Evolutionary conservation across 176 grass and related monocot genomes (phyloP), one percentile per base, ranked within the genome.

Genomic region (Cenchrus fungigraminus): DNA sequence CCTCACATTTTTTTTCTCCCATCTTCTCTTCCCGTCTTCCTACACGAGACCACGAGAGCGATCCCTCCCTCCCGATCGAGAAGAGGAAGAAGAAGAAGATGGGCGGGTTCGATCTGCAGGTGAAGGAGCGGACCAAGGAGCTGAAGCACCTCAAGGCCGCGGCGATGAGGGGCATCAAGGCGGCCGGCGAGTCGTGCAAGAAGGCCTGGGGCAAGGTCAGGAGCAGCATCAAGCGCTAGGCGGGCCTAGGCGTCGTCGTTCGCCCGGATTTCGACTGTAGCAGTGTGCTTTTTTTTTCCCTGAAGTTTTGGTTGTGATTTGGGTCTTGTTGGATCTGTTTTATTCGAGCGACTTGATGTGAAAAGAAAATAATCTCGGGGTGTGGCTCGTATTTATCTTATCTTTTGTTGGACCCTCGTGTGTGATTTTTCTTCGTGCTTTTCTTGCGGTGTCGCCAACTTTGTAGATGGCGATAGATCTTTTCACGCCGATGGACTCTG

Each of bases 181-280:
- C 55, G 17, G 93, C 92, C 76, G 83, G 90, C 19, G 90, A 92
- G 52, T 86, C 88, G 25, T 90, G 88, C 93, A 95, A 90, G 88
- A 92, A 90, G 82, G 87, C 90, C 3, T 95, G 93, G 93, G 79
- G 68, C 82, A 95, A 92, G 93, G 75, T 95, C 83, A 92, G 85
- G 90, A 80, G 63, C 64, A 83, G 57, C 74, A 95, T 95, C 86
- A 92, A 58, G 85, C 90, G 90, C 83, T 92, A 85, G 88, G 25
- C 25, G 25, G 25, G 37, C 37, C 37, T 40, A 40, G 47, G 14
- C 62, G 25, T 63, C 55, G 40, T 40, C 6, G 25, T 9, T n/a
- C 10, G 3, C 2, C 15, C 2, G 8, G 42, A 1, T 56, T 29
- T 20, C 42, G n/a, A 13, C 74, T 5, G 5, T 3, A 5, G 25